Evolutionary conservation across 352 stramenopile species (phyloP).

Genomic region (Globisporangium cystogenes): DNA sequence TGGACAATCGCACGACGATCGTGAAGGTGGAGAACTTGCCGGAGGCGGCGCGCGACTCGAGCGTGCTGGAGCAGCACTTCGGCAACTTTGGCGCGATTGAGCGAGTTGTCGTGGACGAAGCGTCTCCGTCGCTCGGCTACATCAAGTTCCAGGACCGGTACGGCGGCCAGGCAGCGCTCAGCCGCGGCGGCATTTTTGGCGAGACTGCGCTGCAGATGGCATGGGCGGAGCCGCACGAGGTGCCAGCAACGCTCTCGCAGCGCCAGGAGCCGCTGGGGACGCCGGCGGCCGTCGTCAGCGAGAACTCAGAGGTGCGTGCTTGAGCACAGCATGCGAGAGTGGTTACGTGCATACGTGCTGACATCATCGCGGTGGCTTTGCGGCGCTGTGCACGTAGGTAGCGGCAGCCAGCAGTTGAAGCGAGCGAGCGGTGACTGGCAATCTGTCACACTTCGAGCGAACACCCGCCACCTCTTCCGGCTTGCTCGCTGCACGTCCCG

Average conservation of each 20-base stretch:
- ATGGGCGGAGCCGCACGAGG: conserved; percentile 61
- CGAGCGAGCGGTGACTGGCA: neutral
- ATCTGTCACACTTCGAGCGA: neutral
- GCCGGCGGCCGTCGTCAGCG: neutral
- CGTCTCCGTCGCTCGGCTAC: conserved; percentile 34
- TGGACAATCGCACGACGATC: conserved; percentile 85
- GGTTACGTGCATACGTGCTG: neutral
- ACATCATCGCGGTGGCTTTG: neutral
- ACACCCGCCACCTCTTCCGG: neutral
- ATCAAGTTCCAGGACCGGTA: conserved; percentile 87
- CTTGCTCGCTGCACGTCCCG: neutral
- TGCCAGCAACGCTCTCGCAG: conserved; percentile 34
- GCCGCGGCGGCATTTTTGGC: conserved; percentile 50
- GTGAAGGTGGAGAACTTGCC: conserved; percentile 73
- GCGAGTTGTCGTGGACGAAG: conserved; percentile 67
- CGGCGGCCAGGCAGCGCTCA: conserved; percentile 57
- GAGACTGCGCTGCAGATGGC: conserved; percentile 50
- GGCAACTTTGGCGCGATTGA: conserved; percentile 80
- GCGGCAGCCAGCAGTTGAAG: neutral
- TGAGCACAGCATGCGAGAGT: neutral
- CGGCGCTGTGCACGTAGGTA: neutral
- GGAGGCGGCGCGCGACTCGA: conserved; percentile 65
- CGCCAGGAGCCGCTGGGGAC: conserved; percentile 5
- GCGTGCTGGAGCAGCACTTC: conserved; percentile 83
- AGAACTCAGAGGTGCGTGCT: conserved; percentile 12